Base-by-base conservation (phyloP, 2,329 filamentous ascomycete genomes). In the Clarireedia hainanense region DNA sequence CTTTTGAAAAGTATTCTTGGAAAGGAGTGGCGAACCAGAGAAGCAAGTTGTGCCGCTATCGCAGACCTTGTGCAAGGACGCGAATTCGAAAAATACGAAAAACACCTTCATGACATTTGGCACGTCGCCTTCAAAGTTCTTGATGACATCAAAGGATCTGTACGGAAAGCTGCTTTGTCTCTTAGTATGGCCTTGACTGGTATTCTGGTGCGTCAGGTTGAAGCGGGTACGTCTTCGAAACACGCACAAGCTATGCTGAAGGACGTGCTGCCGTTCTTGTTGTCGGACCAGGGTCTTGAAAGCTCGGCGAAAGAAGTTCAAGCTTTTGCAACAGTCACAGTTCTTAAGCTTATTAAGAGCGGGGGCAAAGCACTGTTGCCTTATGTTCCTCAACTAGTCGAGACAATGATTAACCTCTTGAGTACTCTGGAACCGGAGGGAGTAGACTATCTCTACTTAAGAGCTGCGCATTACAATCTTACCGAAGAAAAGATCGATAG, bases 71-170 rank as follows among this genome's bases (percentile, higher is more conserved):
- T 97, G 6, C 88, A 94, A 62, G 91, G 91, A 0, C 80, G 88
- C 27, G 82, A 85, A 2, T 85, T 88, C 58, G 74, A 78, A 30
- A 83, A 86, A 71, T 97, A 96, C 65, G 89, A 92, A 63, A 83
- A 83, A 57, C 91, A 94, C 67, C 86, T 97, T 50, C 80, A 85
- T 53, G 81, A 90, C 20, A 90, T 97, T 49, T 96, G 94, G 86
- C 81, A 80, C 10, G 83, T 87, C 27, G 87, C 90, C 0, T 87
- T 97, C 70, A 95, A 90, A 66, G 91, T 99, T 0, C 76, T 97
- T 5, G 94, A 99, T 69, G 94, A 99, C 69, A 95, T 97, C 70
- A 99, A 99, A 69, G 87, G 86, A 6, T 91, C 87, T 1, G 94
- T 99, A 4, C 81, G 94, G 51, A 78, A 80, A 37, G 88, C 91